phyloP scores from a whole-genome alignment of 2,329 filamentous ascomycete genomes.

The Incumbomyces delicatus region DNA sequence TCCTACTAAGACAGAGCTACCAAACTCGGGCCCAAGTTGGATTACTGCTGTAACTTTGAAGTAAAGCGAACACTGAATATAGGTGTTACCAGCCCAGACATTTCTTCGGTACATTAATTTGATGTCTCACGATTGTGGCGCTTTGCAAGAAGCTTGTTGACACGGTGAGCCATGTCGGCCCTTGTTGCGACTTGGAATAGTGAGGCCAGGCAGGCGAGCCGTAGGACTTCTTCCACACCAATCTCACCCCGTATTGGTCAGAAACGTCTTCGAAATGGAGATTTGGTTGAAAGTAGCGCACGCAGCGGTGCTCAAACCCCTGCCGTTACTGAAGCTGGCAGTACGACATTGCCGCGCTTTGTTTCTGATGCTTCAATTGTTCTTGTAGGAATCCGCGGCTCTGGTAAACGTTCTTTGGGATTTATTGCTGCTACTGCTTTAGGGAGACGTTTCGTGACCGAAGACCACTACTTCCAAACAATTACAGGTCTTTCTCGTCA shows the following conservation, averaged over 20 bases:
- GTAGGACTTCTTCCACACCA: neutral
- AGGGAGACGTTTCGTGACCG: constrained; percentile 34
- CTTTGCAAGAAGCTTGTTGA: too few relatives aligned
- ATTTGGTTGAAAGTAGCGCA: neutral
- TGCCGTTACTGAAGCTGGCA: neutral
- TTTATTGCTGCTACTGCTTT: constrained; percentile 35
- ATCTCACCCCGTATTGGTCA: neutral
- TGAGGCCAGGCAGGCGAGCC: neutral
- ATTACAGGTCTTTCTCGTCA: constrained; percentile 33
- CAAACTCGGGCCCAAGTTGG: too few relatives aligned
- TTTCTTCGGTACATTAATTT: too few relatives aligned
- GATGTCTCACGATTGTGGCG: too few relatives aligned
- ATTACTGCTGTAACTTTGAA: too few relatives aligned
- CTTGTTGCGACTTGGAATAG: neutral
- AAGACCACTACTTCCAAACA: constrained; percentile 36
- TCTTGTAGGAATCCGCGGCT: constrained; percentile 35
- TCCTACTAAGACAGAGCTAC: too few relatives aligned
- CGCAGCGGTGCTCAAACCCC: neutral
- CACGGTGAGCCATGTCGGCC: neutral
- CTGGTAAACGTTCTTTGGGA: constrained; percentile 34
- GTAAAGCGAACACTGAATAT: too few relatives aligned
- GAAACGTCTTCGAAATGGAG: constrained; percentile 3
- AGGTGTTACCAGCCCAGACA: too few relatives aligned
- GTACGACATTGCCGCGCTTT: neutral
- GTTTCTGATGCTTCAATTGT: constrained; percentile 32